Evolutionary conservation across 73 alveolate species (phyloP), one percentile per base, ranked within the genome.

Genomic region (Paramecium tetraurelia): DNA sequence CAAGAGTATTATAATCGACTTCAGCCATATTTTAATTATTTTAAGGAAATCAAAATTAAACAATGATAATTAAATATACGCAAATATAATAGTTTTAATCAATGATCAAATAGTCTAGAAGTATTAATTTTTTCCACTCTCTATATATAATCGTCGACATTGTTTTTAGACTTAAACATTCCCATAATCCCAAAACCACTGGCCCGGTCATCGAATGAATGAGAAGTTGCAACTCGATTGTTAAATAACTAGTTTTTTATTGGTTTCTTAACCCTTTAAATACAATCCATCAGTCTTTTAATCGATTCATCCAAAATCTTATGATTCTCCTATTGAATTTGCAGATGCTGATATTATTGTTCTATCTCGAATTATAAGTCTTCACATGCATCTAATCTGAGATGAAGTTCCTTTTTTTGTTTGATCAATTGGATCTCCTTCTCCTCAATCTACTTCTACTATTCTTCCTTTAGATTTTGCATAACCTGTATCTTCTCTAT

Each of bases 61-160:
- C 14, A 53, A 53, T 53, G 69, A 53, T 53, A 53, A 53, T 53
- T 53, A 53, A 53, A 53, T 53, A 53, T 53, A 53, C 31, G 4
- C 22, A 48, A 48, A 36, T 36, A 36, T 36, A 36, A 72, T 53
- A 53, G 69, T 53, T 53, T 53, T n/a, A 72, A 72, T 72, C 86
- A 72, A 72, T 72, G 41, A n/a, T 72, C 38, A 72, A 33, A 43
- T 33, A 72, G 57, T 72, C 86, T 72, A 72, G 86, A 72, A 36
- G 86, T 72, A 36, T 72, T 72, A 21, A 40, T 29, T 72, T 40
- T 72, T 40, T 72, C 86, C 18, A 72, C 86, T 38, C 38, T 72
- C 18, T 35, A 35, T n/a, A 72, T 40, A 38, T 72, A 36, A 36
- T 72, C 86, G 16, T 72, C 86, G 2, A 72, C 59, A 38, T 72